Base-by-base conservation (phyloP, 2,329 filamentous ascomycete species). In the Hymenotorrendiella dingleyae region DNA sequence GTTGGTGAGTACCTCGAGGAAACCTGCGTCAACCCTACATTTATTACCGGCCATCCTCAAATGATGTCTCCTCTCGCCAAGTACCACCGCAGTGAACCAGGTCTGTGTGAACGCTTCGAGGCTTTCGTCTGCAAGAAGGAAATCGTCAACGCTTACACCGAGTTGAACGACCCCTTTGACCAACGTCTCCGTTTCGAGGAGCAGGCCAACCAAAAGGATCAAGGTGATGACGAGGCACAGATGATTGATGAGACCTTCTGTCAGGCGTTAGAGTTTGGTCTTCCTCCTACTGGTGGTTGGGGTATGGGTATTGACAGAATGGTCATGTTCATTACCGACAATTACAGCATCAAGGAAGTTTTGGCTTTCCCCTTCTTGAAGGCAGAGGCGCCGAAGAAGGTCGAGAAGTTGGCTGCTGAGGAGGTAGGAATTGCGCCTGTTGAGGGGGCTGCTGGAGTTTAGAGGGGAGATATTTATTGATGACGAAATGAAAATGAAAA, bases 291-390 rank as follows among this genome's bases (percentile, higher is more conserved):
- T 1, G 93, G 87, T 64, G 93, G 93, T 36, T 98, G 86, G 84
- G 93, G 90, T 54, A 87, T 97, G 78, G 93, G 93, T 52, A 93
- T 95, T 54, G 90, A 97, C 70, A 82, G 91, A 47, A 70, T 94
- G 22, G 85, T 89, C 64, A 94, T 94, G 89, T 94, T 94, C 77
- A 70, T 97, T 66, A 95, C 91, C 36, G 81, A 97, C 68, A 86
- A 95, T 70, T 93, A 94, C 71, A 86, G 80, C 56, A 98, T 98
- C 65, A 90, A 93, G 68, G 93, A 98, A 68, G 91, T 97, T 3
- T 70, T 97, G 50, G 82, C 91, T 7, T 98, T 98, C 80, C 93
- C 93, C 9, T 91, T 96, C 70, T 95, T 98, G 87, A 95, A 94
- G 79, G 86, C 91, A 38, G 85, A 91, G 59, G 69, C 73, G 51